Percentiles rank a stretch among this genome's conserved stretches.
Conservation (phyloP, 163 green algal species). For the Coccomyxa subellipsoidea region DNA sequence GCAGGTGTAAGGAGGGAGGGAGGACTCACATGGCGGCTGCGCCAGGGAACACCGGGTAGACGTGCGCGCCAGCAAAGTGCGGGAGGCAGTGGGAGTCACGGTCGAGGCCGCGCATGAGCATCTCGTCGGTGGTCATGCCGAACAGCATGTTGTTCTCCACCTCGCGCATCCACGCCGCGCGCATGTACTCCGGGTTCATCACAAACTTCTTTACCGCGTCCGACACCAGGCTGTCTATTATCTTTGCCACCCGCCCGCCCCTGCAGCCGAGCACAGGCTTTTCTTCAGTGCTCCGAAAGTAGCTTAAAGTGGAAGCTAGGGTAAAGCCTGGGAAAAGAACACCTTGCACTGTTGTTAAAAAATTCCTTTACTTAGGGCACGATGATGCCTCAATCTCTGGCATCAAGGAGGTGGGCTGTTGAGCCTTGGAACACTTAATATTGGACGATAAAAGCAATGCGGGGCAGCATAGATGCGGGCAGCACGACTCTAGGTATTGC, state of each 20-base stretch:
- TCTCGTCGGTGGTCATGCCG: slow-evolving; percentile 44
- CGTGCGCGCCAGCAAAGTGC: slow-evolving; percentile 42
- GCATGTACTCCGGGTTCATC: slow-evolving; percentile 63
- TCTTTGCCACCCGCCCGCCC: slow-evolving; percentile 19
- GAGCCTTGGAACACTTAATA: too few species aligned
- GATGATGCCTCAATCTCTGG: too few species aligned
- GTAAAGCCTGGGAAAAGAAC: too few species aligned
- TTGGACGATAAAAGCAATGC: too few species aligned
- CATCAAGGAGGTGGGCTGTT: not conserved
- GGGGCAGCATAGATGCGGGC: too few species aligned
- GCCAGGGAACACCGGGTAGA: slow-evolving; percentile 51
- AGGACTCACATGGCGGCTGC: slow-evolving; percentile 22
- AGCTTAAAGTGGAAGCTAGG: too few species aligned
- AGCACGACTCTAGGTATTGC: too few species aligned
- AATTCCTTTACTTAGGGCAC: too few species aligned
- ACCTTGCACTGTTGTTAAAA: not conserved
- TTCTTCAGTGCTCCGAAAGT: too few species aligned
- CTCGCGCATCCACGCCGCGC: slow-evolving; percentile 42
- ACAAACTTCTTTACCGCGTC: slow-evolving; percentile 53
- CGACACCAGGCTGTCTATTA: slow-evolving; percentile 39
- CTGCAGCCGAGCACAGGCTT: slow-evolving; percentile 1
- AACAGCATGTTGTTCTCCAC: slow-evolving; percentile 38
- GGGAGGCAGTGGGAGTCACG: slow-evolving; percentile 34
- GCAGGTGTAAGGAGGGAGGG: not conserved
- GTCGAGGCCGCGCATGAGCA: slow-evolving; percentile 38